Evolutionary conservation across 176 grass and related monocot genomes (phyloP), one percentile per base, ranked within the genome.

Genomic region (Rhipidocladum racemiflorum): DNA sequence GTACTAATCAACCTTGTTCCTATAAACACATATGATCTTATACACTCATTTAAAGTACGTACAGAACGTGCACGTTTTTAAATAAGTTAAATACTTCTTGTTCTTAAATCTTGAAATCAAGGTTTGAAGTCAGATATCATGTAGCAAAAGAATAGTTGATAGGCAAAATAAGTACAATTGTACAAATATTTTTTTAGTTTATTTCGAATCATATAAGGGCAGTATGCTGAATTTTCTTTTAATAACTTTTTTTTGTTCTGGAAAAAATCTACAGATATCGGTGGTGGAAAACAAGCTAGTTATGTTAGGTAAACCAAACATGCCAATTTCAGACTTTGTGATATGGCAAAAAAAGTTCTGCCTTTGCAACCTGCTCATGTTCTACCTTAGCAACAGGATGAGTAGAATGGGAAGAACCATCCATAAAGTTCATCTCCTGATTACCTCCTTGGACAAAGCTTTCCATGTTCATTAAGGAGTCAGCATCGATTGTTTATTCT

Each of bases 351-450:
- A 35, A 40, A 50, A 57, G 39, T 69, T 69, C 65, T 69, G 25
- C 78, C 46, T 46, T 80, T 8, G 36, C 65, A 80, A 39, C 48
- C 32, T 27, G 74, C 3, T 61, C 40, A 44, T 43, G 40, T 20
- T 76, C 55, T 61, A 76, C 34, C 32, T 69, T 67, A 28, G 51
- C 16, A 2, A 68, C 38, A 29, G 78, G 49, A 42, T 56, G 48
- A 42, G 49, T 6, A 0, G 64, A 12, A 55, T 53, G 49, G 64
- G 34, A 56, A 40, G 49, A 56, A 28, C 23, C 34, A 68, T 68
- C 64, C 34, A 56, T 38, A 81, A 69, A 59, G 89, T 87, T 77
- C 81, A 83, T 50, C 86, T 91, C 63, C 87, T 57, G 80, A 61
- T 87, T 81, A 63, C 56, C 63, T 48, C 80, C 69, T 27, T 17